These are phyloP conservation scores for Candida germanica DNA, from an alignment of 805 yeast genomes.

Conservation along the genomic window DNA sequence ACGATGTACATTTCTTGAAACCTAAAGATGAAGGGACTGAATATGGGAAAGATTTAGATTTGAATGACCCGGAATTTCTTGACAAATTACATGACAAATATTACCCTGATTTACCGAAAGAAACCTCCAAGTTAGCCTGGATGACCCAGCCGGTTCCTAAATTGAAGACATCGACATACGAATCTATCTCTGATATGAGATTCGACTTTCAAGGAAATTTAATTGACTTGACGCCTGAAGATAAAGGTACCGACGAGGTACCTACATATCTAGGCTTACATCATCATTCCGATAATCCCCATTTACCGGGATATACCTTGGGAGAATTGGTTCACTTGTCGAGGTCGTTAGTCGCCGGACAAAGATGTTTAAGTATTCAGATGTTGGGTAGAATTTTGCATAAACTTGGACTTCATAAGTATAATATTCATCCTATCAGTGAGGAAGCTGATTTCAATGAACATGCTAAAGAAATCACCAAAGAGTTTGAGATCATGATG, in stretches of 20 bases:
- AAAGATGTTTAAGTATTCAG: constrained; percentile 81
- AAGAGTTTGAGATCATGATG: constrained; percentile 50
- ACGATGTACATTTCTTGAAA: constrained; percentile 63
- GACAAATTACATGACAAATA: constrained; percentile 78
- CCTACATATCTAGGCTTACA: constrained; percentile 72
- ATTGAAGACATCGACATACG: constrained; percentile 41
- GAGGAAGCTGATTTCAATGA: constrained; percentile 27
- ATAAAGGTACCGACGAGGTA: constrained; percentile 21
- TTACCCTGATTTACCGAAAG: constrained; percentile 86
- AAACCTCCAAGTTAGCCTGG: constrained; percentile 84
- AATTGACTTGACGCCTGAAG: constrained; percentile 44
- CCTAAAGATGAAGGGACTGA: constrained; percentile 14
- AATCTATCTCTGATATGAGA: constrained; percentile 65
- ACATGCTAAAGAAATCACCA: constrained; percentile 19
- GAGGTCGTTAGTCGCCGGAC: constrained; percentile 78
- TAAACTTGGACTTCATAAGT: constrained; percentile 66
- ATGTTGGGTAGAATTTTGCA: constrained; percentile 84
- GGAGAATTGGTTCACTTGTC: constrained; percentile 76
- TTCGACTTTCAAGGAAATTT: constrained; percentile 87
- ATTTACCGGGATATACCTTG: constrained; percentile 88
- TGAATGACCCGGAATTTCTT: constrained; percentile 75
- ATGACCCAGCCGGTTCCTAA: constrained; percentile 66
- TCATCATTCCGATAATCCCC: constrained; percentile 88
- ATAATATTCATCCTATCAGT: constrained; percentile 48
- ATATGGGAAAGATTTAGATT: constrained; percentile 40